These are phyloP conservation scores for Lepraria neglecta DNA, from an alignment of 495 filamentous ascomycete genomes.

Conservation along the genomic window DNA sequence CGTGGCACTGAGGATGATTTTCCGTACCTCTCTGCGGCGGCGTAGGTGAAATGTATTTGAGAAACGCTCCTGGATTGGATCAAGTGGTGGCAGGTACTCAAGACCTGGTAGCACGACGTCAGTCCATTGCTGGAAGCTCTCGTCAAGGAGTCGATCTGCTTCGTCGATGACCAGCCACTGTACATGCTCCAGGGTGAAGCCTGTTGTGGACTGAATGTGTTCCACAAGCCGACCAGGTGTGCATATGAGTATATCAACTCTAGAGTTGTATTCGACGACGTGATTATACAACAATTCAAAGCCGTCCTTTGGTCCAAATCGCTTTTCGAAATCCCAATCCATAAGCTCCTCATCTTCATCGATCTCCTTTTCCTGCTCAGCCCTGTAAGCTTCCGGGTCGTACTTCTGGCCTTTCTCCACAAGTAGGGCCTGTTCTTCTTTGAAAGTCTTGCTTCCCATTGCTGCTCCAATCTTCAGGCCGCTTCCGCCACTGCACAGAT, in stretches of 20 bases:
- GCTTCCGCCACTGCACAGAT: conserved; percentile 58
- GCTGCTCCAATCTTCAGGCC: conserved; percentile 72
- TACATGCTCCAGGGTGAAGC: conserved; percentile 67
- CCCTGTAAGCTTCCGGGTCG: conserved; percentile 49
- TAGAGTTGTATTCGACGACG: conserved; percentile 55
- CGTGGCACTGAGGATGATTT: conserved; percentile 83
- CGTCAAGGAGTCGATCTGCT: conserved; percentile 82
- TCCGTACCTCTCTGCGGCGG: conserved; percentile 45
- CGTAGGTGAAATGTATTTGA: conserved; percentile 12
- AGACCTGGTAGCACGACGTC: conserved; percentile 62
- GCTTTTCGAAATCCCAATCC: conserved; percentile 42
- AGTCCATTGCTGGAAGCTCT: conserved; percentile 91
- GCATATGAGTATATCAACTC: conserved; percentile 82
- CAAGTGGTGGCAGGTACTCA: conserved; percentile 43
- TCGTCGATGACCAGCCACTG: conserved; percentile 91
- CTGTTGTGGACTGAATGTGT: conserved; percentile 73
- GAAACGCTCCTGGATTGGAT: conserved; percentile 31
- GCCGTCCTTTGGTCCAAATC: conserved; percentile 40
- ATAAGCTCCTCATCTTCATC: conserved; percentile 42
- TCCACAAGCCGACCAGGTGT: conserved; percentile 91
- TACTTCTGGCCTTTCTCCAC: conserved; percentile 57
- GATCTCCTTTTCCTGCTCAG: conserved; percentile 36
- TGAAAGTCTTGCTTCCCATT: conserved; percentile 68
- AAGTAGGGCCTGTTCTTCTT: conserved; percentile 64
- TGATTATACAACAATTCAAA: conserved; percentile 48